Evolutionary conservation across 2,329 filamentous ascomycete genomes (phyloP).

Genomic region (Bisporella sp.): DNA sequence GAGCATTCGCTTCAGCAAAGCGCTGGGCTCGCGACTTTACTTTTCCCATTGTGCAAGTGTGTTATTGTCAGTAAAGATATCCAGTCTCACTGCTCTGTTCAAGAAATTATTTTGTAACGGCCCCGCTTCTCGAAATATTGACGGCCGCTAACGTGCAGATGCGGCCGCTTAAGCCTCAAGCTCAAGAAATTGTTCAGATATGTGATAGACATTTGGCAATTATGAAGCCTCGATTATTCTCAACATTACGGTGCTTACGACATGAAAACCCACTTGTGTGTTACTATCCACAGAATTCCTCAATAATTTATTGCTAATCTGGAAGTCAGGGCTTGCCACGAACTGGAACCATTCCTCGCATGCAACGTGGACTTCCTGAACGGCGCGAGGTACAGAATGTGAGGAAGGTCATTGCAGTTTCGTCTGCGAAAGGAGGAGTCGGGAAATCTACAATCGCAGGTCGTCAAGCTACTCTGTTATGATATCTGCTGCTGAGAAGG

Average conservation of each 20-base stretch:
- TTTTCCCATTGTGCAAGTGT: constrained; percentile 38
- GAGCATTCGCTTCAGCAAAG: constrained; percentile 54
- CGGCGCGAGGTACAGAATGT: constrained; percentile 78
- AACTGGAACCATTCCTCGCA: constrained; percentile 65
- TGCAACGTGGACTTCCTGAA: constrained; percentile 75
- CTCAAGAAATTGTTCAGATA: no score
- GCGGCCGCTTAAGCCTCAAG: no score
- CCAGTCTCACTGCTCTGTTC: not conserved
- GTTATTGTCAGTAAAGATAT: not conserved
- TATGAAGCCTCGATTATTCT: constrained; percentile 42
- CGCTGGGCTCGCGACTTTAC: constrained; percentile 46
- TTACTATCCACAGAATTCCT: constrained; percentile 1
- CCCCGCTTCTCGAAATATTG: no score
- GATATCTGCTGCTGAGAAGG: constrained; percentile 1
- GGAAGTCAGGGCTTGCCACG: constrained; percentile 68
- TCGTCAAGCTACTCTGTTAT: constrained; percentile 29
- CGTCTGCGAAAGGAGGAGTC: constrained; percentile 95
- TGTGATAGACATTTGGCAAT: constrained; percentile 1
- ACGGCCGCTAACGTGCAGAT: no score
- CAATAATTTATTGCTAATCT: constrained; percentile 1
- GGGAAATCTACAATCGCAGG: constrained; percentile 92
- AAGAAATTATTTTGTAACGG: constrained; percentile 7
- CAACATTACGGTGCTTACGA: constrained; percentile 42
- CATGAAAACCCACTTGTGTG: constrained; percentile 87
- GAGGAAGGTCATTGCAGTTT: constrained; percentile 89